Percentiles rank a stretch among this genome's conserved stretches.
These are phyloP conservation scores for Fusarium sp. DNA, from an alignment of 2,329 filamentous ascomycete species.

Conservation along the genomic window DNA sequence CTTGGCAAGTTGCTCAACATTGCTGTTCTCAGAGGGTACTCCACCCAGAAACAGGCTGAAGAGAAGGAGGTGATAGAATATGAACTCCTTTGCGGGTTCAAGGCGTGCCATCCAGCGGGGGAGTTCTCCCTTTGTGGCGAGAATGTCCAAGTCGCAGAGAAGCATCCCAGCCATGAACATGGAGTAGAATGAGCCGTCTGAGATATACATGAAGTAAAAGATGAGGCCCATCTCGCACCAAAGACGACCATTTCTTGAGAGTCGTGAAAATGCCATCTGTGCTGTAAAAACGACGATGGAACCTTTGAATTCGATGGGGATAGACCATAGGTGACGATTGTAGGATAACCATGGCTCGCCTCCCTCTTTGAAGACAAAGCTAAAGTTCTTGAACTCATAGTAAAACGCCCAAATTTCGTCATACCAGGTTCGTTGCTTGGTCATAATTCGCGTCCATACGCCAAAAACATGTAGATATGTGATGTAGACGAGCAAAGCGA, in stretches of 20 bases:
- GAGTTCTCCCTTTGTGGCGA: slow-evolving; percentile 64
- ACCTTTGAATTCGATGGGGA: slow-evolving; percentile 73
- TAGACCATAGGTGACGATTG: slow-evolving; percentile 73
- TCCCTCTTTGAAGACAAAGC: slow-evolving; percentile 72
- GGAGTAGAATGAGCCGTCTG: slow-evolving; percentile 73
- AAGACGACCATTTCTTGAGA: slow-evolving; percentile 67
- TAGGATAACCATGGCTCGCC: slow-evolving; percentile 65
- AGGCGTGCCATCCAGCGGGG: slow-evolving; percentile 63
- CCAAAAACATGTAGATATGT: slow-evolving; percentile 67
- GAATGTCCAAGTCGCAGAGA: slow-evolving; percentile 71
- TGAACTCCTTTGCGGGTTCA: slow-evolving; percentile 61
- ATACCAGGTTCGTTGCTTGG: slow-evolving; percentile 56
- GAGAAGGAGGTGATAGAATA: slow-evolving; percentile 67
- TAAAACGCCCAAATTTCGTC: slow-evolving; percentile 66
- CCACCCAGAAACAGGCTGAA: slow-evolving; percentile 70
- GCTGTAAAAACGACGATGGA: slow-evolving; percentile 73
- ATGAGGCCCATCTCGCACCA: slow-evolving; percentile 66
- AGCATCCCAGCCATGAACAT: slow-evolving; percentile 73
- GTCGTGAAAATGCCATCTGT: slow-evolving; percentile 68
- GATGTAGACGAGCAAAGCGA: slow-evolving; percentile 65
- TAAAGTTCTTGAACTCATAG: slow-evolving; percentile 75
- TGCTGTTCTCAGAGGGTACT: slow-evolving; percentile 65
- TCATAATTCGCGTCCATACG: slow-evolving; percentile 57
- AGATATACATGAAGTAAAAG: slow-evolving; percentile 76
- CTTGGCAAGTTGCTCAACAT: slow-evolving; percentile 63